Evolutionary conservation across 1,139 yeast species (phyloP).

Genomic region (Pichia cactophila): DNA sequence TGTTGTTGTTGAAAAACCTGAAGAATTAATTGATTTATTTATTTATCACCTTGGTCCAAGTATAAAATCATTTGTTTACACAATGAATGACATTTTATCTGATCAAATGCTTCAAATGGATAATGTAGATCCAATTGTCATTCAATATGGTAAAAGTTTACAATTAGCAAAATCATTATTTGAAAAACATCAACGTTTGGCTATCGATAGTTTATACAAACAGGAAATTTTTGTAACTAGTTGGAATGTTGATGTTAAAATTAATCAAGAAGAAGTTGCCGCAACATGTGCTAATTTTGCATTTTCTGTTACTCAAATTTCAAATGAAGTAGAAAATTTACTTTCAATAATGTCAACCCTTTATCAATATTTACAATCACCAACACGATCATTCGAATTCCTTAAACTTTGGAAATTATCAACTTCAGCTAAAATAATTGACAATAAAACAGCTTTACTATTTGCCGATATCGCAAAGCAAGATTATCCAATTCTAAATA

Average conservation of each 20-base stretch:
- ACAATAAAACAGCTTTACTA: conserved; percentile 3
- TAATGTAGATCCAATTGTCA: conserved; percentile 32
- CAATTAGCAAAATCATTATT: conserved; percentile 46
- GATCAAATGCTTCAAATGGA: conserved; percentile 49
- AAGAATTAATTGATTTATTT: conserved; percentile 57
- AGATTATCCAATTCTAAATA: not conserved
- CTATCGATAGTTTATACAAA: conserved; percentile 51
- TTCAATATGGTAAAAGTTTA: conserved; percentile 44
- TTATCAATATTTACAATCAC: conserved; percentile 11
- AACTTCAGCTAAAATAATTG: conserved; percentile 1
- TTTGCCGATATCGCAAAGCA: conserved; percentile 1
- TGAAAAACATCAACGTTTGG: conserved; percentile 47
- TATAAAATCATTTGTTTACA: conserved; percentile 56
- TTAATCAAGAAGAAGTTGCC: conserved; percentile 73
- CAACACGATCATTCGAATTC: conserved; percentile 43
- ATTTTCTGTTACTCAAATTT: conserved; percentile 54
- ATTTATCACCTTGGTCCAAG: conserved; percentile 67
- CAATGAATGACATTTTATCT: conserved; percentile 53
- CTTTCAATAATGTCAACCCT: conserved; percentile 37
- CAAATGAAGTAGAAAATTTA: conserved; percentile 47
- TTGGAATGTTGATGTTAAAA: conserved; percentile 37
- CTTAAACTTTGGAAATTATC: conserved; percentile 38
- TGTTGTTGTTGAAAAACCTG: conserved; percentile 32
- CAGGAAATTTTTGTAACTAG: conserved; percentile 46
- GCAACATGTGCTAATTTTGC: conserved; percentile 83